Percentiles rank a stretch among this genome's conserved stretches.
Evolutionary conservation across 257 asterid genomes (phyloP).

Genomic region (Misopates orontium): DNA sequence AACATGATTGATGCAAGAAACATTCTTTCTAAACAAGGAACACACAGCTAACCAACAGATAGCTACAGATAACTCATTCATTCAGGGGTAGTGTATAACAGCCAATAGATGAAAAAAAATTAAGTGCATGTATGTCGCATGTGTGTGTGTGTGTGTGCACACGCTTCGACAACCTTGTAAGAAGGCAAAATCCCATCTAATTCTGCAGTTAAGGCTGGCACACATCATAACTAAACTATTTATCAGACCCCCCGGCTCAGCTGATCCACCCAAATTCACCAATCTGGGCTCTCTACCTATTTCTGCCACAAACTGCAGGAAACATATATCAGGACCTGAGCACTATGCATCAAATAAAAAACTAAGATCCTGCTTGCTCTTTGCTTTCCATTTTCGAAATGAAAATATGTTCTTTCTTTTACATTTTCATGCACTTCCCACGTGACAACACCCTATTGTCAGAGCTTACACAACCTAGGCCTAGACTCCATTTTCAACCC

Average conservation of each 20-base stretch:
- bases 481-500: background rate
- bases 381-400: background rate
- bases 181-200: too few relatives aligned
- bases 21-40: background rate
- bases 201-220: too few relatives aligned
- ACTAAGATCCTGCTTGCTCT: background rate
- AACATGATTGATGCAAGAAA: background rate
- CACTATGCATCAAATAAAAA: background rate
- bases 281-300: background rate
- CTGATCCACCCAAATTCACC: background rate
- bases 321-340: background rate
- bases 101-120: background rate
- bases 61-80: background rate
- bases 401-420: background rate
- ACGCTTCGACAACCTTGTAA: too few relatives aligned
- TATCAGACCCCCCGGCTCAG: too few relatives aligned
- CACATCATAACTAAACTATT: too few relatives aligned
- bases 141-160: too few relatives aligned
- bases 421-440: background rate
- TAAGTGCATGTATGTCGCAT: too few relatives aligned
- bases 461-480: background rate
- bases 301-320: background rate
- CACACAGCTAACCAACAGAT: background rate
- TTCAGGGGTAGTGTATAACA: background rate
- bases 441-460: background rate